Evolutionary conservation across 2,329 filamentous ascomycete species (phyloP), one percentile per base, ranked within the genome.

Genomic region (Spiromastix sp.): DNA sequence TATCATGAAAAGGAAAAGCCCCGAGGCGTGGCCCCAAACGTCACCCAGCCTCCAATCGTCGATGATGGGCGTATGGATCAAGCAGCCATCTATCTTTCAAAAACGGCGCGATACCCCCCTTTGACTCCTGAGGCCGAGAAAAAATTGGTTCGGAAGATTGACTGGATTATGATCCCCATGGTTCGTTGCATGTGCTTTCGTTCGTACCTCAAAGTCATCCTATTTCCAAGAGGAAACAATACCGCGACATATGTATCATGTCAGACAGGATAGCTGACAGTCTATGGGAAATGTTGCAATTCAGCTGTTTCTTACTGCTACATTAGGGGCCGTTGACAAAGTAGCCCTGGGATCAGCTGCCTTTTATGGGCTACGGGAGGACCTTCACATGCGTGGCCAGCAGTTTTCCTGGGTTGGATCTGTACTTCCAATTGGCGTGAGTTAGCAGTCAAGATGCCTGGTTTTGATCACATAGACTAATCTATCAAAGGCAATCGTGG

Each of bases 131-230:
- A 46, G 21, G 41, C 41, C 11, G 52, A 55, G 40, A 50, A 38
- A 24, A 48, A 37, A 27, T 18, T 56, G 30, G 42, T 76, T 26
- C 59, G 65, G 13, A 74, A 73, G 49, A 73, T 77, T 39, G 74
- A 77, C 47, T 60, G 56, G 47, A 57, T 58, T 10, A 55, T 77
- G 9, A 64, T 77, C n/a, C 71, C 73, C 1, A 57, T 77, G 28
- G 57, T 77, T 41, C 42, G 67, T 32, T 32, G 15, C 30, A 2
- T 18, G n/a, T n/a, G n/a, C n/a, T n/a, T 20, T n/a, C 17, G 11
- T 11, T 17, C 19, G 15, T 16, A 10, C 13, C 9, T 11, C 2
- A 19, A 10, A 13, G 11, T 17, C 18, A 28, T 6, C 13, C 20
- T 13, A 8, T 16, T 12, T 30, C 10, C 13, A 3, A 13, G 16